phyloP scores from a whole-genome alignment of 2,329 filamentous ascomycete species.

The Ophiosphaerella korrae region DNA sequence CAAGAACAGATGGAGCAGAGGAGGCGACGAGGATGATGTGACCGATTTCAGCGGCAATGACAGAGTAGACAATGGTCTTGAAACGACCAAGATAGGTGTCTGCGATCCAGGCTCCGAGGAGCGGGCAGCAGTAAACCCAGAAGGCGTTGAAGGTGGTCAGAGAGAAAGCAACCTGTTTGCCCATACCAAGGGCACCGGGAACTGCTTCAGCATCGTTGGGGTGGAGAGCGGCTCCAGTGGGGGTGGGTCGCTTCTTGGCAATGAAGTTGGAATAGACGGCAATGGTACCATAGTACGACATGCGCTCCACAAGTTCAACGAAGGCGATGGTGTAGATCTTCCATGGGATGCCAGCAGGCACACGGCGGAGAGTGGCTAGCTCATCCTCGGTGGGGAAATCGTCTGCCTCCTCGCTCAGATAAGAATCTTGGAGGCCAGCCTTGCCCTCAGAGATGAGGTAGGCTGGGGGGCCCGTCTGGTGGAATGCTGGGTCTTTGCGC shows the following conservation, averaged over 20 bases:
- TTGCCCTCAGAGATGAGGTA: constrained; percentile 44
- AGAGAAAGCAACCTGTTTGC: constrained; percentile 59
- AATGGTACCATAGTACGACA: constrained; percentile 47
- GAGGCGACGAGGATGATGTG: constrained; percentile 61
- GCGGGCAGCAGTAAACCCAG: constrained; percentile 64
- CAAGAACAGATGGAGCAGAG: constrained; percentile 58
- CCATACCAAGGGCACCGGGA: constrained; percentile 60
- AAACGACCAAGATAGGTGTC: constrained; percentile 67
- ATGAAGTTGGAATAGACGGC: constrained; percentile 49
- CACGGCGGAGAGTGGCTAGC: constrained; percentile 41
- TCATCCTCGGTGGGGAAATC: constrained; percentile 44
- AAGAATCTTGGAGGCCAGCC: constrained; percentile 42
- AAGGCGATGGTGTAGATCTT: constrained; percentile 43
- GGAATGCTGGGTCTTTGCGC: constrained; percentile 36
- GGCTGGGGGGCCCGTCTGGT: constrained; percentile 29
- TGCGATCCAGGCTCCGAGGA: constrained; percentile 63
- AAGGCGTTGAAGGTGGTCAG: constrained; percentile 61
- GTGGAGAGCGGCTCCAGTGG: constrained; percentile 37
- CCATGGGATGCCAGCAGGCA: constrained; percentile 42
- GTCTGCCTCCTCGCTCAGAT: constrained; percentile 27
- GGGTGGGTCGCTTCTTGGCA: constrained; percentile 30
- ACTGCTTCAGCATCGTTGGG: constrained; percentile 36
- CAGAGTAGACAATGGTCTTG: constrained; percentile 63
- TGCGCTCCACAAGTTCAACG: constrained; percentile 46
- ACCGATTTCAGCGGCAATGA: constrained; percentile 63